These are phyloP conservation scores for Protomyces lactucae-debilis DNA, from an alignment of 1,139 yeast species.

Conservation along the genomic window DNA sequence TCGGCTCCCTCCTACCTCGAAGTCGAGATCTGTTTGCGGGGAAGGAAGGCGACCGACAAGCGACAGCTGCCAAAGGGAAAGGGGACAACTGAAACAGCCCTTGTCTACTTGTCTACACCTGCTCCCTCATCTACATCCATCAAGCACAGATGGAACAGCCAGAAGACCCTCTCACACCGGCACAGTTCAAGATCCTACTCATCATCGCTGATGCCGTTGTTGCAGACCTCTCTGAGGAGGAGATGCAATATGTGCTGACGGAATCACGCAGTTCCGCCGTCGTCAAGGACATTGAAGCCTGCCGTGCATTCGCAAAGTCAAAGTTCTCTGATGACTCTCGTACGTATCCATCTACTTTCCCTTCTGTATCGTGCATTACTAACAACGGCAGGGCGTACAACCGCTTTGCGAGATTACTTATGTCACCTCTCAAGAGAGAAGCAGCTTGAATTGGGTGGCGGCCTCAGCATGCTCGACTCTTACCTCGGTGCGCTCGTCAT, in stretches of 20 bases:
- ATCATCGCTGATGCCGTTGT: constrained; percentile 23
- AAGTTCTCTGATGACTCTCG: constrained; percentile 20
- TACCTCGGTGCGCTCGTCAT: constrained; percentile 14
- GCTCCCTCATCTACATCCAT: too few relatives aligned
- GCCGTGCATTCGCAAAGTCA: constrained; percentile 6
- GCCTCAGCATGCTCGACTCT: constrained; percentile 5
- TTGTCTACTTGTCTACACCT: too few relatives aligned
- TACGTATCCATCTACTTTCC: not conserved
- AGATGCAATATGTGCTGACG: constrained; percentile 13
- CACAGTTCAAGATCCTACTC: constrained; percentile 23
- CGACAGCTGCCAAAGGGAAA: too few relatives aligned
- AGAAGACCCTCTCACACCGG: constrained; percentile 32
- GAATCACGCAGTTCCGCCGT: constrained; percentile 20
- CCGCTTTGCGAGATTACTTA: constrained; percentile 15
- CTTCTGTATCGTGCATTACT: not conserved
- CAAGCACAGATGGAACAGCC: not conserved
- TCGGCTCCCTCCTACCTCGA: too few relatives aligned
- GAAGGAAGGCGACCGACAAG: too few relatives aligned
- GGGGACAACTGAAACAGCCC: too few relatives aligned
- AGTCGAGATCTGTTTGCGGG: too few relatives aligned
- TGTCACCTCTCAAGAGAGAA: constrained; percentile 7
- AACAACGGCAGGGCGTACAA: constrained; percentile 3
- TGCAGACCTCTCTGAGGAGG: constrained; percentile 21
- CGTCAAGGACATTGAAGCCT: constrained; percentile 8
- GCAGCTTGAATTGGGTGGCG: constrained; percentile 13